phyloP scores from a whole-genome alignment of 495 filamentous ascomycete genomes.

The Podospora australis region DNA sequence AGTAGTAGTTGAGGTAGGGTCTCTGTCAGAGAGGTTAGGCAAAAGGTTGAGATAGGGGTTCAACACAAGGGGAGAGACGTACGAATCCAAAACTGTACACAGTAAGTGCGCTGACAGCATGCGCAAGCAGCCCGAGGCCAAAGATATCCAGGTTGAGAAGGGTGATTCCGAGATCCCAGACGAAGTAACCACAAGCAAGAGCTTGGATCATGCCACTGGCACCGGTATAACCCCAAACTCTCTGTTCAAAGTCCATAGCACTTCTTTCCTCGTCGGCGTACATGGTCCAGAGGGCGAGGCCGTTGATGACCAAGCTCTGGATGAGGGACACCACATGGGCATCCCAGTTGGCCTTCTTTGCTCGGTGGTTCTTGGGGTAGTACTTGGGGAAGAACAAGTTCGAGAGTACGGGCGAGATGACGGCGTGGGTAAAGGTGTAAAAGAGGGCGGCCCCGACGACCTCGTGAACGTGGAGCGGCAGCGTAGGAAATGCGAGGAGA shows the following conservation, averaged over 20 bases:
- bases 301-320: slow-evolving; percentile 75
- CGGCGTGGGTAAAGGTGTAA: slow-evolving; percentile 70
- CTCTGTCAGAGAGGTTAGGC: slow-evolving; percentile 45
- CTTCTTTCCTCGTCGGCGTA: slow-evolving; percentile 67
- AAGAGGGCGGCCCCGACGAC: slow-evolving; percentile 63
- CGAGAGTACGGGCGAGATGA: slow-evolving; percentile 72
- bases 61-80: slow-evolving; percentile 42
- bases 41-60: neutral
- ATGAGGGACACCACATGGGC: slow-evolving; percentile 91
- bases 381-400: slow-evolving; percentile 57
- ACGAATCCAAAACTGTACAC: slow-evolving; percentile 94
- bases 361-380: slow-evolving; percentile 59
- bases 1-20: slow-evolving; percentile 93
- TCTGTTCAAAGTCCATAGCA: slow-evolving; percentile 62
- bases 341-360: slow-evolving; percentile 88
- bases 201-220: slow-evolving; percentile 74
- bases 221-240: slow-evolving; percentile 89
- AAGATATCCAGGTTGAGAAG: slow-evolving; percentile 67
- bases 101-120: slow-evolving; percentile 75
- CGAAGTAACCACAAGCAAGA: slow-evolving; percentile 87
- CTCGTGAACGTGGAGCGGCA: slow-evolving; percentile 86
- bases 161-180: slow-evolving; percentile 85
- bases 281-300: slow-evolving; percentile 77
- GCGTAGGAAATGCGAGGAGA: slow-evolving; percentile 55
- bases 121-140: slow-evolving; percentile 81